phyloP scores from a whole-genome alignment of 2,329 filamentous ascomycete genomes.

The Xylaria hypoxylon region DNA sequence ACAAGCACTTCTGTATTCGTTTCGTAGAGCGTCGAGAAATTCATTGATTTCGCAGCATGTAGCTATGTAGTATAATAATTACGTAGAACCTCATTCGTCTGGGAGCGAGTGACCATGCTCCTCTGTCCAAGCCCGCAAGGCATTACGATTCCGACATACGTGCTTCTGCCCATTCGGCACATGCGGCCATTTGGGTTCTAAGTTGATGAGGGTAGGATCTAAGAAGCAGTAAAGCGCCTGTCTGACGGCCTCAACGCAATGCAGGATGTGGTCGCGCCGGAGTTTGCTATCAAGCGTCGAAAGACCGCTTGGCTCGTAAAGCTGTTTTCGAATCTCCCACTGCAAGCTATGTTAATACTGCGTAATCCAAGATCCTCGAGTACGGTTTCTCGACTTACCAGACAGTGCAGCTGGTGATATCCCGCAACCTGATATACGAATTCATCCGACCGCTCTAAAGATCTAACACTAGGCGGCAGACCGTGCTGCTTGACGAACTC shows the following conservation, averaged over 20 bases:
- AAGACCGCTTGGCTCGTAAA: conserved; percentile 6
- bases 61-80: not conserved
- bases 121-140: conserved; percentile 20
- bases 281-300: not conserved
- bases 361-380: not conserved
- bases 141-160: conserved; percentile 24
- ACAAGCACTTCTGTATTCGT: too few relatives aligned
- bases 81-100: not conserved
- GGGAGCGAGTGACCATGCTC: conserved; percentile 14
- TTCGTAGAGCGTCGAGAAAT: too few relatives aligned
- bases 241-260: conserved; percentile 20
- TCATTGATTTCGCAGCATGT: too few relatives aligned
- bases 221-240: conserved; percentile 24
- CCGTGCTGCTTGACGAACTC: conserved; percentile 1
- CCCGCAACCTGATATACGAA: conserved; percentile 18
- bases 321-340: conserved; percentile 22
- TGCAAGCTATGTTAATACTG: not conserved
- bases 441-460: not conserved
- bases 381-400: not conserved
- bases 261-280: conserved; percentile 11
- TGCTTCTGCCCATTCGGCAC: conserved; percentile 23
- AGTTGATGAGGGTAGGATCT: conserved; percentile 19
- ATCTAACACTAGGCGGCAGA: conserved; percentile 4
- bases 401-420: conserved; percentile 24
- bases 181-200: conserved; percentile 20